phyloP scores from a whole-genome alignment of 345 rosid species.

The Laguncularia racemosa region DNA sequence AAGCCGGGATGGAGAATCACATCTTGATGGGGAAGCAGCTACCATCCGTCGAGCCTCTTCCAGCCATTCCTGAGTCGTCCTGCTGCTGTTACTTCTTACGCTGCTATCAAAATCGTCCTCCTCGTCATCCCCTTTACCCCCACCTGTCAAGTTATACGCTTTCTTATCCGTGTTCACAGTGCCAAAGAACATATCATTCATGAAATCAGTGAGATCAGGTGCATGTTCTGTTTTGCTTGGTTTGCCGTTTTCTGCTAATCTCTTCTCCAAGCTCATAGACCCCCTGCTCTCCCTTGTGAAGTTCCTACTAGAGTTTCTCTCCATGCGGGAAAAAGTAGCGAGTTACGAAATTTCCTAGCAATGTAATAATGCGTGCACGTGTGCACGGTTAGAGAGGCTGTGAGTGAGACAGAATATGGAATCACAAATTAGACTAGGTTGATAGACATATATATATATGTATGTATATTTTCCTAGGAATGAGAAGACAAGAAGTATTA shows the following conservation, averaged over 20 bases:
- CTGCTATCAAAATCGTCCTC: constrained; percentile 43
- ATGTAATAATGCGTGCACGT: no score
- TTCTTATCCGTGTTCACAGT: constrained; percentile 24
- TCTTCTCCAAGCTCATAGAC: constrained; percentile 20
- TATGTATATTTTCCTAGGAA: no score
- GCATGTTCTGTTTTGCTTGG: constrained; percentile 11
- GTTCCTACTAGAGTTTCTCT: constrained; percentile 19
- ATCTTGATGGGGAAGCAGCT: constrained; percentile 34
- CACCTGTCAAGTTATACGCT: constrained; percentile 36
- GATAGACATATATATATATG: no score
- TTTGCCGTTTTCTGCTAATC: constrained; percentile 13
- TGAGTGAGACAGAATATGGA: no score
- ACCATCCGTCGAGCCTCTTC: constrained; percentile 52
- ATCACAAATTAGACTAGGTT: not conserved
- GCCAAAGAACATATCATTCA: constrained; percentile 66
- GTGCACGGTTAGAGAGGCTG: no score
- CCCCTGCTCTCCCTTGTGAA: constrained; percentile 14
- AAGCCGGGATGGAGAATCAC: constrained; percentile 37
- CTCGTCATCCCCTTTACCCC: constrained; percentile 13
- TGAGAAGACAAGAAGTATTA: no score
- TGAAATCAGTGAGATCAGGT: constrained; percentile 61
- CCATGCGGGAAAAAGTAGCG: constrained; percentile 11
- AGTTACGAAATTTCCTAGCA: not conserved
- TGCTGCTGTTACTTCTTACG: constrained; percentile 52
- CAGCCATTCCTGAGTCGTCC: constrained; percentile 47